Conservation (phyloP, 768 basidiomycete genomes). For the Xanthoconium stramineum region DNA sequence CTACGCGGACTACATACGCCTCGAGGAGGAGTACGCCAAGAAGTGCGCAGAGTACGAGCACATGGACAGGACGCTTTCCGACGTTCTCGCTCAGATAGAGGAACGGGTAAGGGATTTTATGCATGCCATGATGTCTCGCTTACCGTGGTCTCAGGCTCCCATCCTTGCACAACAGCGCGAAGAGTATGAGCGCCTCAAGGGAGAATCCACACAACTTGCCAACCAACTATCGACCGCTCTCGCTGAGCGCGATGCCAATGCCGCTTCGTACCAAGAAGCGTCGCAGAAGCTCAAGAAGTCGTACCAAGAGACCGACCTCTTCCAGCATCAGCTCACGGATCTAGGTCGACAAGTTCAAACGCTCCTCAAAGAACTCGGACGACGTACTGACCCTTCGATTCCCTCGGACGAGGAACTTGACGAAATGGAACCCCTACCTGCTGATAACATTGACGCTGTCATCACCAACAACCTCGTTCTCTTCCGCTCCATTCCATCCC, state of each 20-base stretch:
- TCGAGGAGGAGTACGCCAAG: conserved; percentile 77
- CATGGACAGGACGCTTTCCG: conserved; percentile 76
- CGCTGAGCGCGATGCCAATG: conserved; percentile 68
- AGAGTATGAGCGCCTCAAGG: conserved; percentile 82
- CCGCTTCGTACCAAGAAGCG: conserved; percentile 52
- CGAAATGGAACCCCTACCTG: conserved; percentile 42
- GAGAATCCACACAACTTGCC: conserved; percentile 77
- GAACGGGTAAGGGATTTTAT: conserved; percentile 58
- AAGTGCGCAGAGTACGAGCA: conserved; percentile 82
- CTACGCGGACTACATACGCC: conserved; percentile 83
- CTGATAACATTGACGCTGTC: conserved; percentile 66
- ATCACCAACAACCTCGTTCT: conserved; percentile 88
- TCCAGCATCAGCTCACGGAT: conserved; percentile 76
- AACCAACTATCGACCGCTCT: conserved; percentile 75
- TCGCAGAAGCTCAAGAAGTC: conserved; percentile 60
- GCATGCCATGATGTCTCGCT: background rate
- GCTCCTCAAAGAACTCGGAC: conserved; percentile 73
- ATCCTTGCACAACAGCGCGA: conserved; percentile 83
- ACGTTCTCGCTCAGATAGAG: conserved; percentile 85
- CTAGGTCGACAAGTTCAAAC: conserved; percentile 81
- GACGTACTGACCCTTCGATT: conserved; percentile 81
- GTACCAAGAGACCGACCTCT: conserved; percentile 59
- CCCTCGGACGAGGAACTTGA: conserved; percentile 64
- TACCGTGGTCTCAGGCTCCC: conserved; percentile 61
- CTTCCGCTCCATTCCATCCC: conserved; percentile 70